A percentile compares a stretch with the other conserved stretches of the same genome.
Evolutionary conservation across 805 yeast species (phyloP).

Genomic region (Blastobotrys terrestris): DNA sequence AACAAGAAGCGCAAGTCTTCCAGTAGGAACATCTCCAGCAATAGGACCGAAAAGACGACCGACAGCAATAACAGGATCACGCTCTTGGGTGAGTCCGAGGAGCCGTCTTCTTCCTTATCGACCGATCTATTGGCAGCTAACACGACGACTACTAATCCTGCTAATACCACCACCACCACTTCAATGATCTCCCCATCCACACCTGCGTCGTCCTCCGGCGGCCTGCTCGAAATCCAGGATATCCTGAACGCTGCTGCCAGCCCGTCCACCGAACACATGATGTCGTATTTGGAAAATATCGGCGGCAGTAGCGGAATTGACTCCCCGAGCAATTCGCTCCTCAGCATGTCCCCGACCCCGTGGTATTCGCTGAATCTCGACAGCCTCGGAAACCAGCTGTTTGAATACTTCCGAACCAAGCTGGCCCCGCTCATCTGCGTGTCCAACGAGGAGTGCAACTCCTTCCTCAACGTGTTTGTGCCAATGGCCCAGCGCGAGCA

Average conservation of each 20-base stretch:
- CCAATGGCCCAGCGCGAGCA: slow-evolving; percentile 46
- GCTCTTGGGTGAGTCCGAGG: too few relatives aligned
- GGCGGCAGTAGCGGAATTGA: not conserved
- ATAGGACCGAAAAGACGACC: not conserved
- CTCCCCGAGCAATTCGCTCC: not conserved
- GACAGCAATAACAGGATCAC: too few relatives aligned
- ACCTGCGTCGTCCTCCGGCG: not conserved
- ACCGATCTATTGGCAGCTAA: too few relatives aligned
- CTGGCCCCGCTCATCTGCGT: slow-evolving; percentile 42
- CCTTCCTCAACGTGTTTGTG: slow-evolving; percentile 46
- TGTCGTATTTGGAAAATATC: not conserved
- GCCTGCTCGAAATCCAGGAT: not conserved
- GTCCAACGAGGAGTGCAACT: slow-evolving; percentile 44
- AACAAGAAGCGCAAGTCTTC: slow-evolving; percentile 33
- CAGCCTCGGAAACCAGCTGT: slow-evolving; percentile 38
- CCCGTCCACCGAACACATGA: not conserved
- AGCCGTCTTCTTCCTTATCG: too few relatives aligned
- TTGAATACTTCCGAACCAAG: slow-evolving; percentile 41
- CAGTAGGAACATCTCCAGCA: not conserved
- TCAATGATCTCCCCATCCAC: not conserved
- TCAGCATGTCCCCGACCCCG: slow-evolving; percentile 4
- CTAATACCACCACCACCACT: not conserved
- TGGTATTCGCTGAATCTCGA: slow-evolving; percentile 31
- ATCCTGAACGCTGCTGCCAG: not conserved
- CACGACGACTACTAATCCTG: too few relatives aligned